phyloP scores from a whole-genome alignment of 192 early-diverging fungal species.

The Coemansia aciculifera region DNA sequence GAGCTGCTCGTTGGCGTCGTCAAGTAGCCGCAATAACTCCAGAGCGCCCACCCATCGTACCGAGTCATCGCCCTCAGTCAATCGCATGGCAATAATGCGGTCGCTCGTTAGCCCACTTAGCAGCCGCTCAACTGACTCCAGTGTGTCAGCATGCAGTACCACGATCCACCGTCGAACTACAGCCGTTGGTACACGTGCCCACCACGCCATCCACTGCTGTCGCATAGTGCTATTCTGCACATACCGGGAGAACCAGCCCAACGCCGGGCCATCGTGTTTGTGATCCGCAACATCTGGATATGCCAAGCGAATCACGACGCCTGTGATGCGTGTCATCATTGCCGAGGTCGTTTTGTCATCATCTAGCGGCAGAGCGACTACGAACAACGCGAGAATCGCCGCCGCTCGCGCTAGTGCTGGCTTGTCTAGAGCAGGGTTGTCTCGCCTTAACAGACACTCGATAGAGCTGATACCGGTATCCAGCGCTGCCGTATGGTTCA shows the following conservation, averaged over 20 bases:
- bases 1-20: conserved; percentile 23
- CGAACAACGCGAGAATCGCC: conserved; percentile 18
- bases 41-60: conserved; percentile 31
- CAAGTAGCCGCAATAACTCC: conserved; percentile 43
- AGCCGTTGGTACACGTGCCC: conserved; percentile 27
- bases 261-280: neutral
- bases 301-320: conserved; percentile 12
- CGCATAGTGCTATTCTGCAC: conserved; percentile 19
- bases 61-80: conserved; percentile 16
- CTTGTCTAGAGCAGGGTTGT: neutral
- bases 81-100: conserved; percentile 10
- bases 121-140: conserved; percentile 12
- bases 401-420: conserved; percentile 15
- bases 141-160: conserved; percentile 25
- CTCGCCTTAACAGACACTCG: neutral
- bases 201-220: conserved; percentile 43
- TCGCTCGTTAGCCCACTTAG: conserved; percentile 28
- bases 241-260: conserved; percentile 38
- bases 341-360: neutral
- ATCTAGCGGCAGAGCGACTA: neutral
- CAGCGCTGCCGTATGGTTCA: neutral
- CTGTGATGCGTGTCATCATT: conserved; percentile 16
- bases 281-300: neutral
- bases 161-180: conserved; percentile 29
- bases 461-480: neutral